Evolutionary conservation across 176 grass and related monocot species (phyloP).

Genomic region (Musa acuminata): DNA sequence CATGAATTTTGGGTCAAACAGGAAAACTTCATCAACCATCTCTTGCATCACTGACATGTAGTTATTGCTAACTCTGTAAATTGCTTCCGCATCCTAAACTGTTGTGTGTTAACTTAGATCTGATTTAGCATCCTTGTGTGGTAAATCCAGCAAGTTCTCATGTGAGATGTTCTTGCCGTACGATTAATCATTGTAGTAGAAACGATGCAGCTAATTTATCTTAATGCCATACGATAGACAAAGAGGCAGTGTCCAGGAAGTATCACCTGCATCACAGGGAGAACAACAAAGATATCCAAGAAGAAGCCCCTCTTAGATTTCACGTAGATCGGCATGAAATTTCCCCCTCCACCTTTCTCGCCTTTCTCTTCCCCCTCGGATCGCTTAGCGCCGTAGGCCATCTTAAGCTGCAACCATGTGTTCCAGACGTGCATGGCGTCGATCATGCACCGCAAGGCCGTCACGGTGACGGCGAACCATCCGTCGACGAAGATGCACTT

Average conservation of each 20-base stretch:
- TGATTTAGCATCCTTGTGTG: no score
- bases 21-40: no score
- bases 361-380: neutral
- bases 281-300: conserved; percentile 64
- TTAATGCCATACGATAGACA: no score
- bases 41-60: no score
- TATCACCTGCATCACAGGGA: conserved; percentile 79
- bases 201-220: neutral
- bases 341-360: conserved; percentile 27
- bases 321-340: conserved; percentile 19
- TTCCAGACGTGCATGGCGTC: conserved; percentile 78
- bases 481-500: conserved; percentile 94
- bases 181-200: neutral
- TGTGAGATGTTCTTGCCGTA: neutral
- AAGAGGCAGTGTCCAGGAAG: no score
- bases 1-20: no score
- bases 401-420: conserved; percentile 47
- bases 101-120: no score
- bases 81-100: no score
- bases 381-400: neutral
- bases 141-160: no score
- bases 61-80: no score
- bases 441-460: conserved; percentile 60
- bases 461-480: conserved; percentile 73
- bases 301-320: conserved; percentile 40